Percentiles rank a stretch among this genome's conserved stretches.
Conservation (phyloP, 1,139 yeast genomes). For the Taiozyma onychis region DNA sequence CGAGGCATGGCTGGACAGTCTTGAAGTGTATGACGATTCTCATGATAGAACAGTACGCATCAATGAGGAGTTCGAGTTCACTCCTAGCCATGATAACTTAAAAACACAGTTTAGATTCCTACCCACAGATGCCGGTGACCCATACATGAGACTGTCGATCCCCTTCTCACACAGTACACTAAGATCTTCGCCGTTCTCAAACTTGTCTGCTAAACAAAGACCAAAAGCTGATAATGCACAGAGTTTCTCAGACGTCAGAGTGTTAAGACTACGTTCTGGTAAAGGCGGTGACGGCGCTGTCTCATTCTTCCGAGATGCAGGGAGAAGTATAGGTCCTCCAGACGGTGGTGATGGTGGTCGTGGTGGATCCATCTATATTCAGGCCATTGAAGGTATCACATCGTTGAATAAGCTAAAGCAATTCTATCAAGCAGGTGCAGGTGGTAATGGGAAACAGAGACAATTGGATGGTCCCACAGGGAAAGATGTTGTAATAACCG, state of each 20-base stretch:
- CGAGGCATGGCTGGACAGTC: conserved; percentile 36
- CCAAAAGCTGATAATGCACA: conserved; percentile 31
- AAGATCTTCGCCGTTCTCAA: conserved; percentile 34
- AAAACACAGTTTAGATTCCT: conserved; percentile 8
- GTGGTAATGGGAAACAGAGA: conserved; percentile 62
- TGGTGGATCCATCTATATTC: conserved; percentile 84
- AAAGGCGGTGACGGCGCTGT: conserved; percentile 86
- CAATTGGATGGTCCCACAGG: conserved; percentile 87
- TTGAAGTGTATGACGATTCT: conserved; percentile 12
- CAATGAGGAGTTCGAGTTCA: conserved; percentile 5
- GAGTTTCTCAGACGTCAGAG: conserved; percentile 54
- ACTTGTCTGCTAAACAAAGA: conserved; percentile 29
- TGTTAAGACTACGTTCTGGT: conserved; percentile 69
- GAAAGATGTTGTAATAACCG: conserved; percentile 68
- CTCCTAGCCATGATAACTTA: background rate
- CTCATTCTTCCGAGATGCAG: conserved; percentile 82
- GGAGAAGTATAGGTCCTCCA: conserved; percentile 84
- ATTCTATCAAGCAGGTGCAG: conserved; percentile 66
- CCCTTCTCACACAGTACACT: conserved; percentile 34
- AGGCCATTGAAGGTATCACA: conserved; percentile 66
- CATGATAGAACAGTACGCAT: conserved; percentile 2
- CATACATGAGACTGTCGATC: conserved; percentile 24
- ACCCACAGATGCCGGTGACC: conserved; percentile 12
- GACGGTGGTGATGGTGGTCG: conserved; percentile 98
- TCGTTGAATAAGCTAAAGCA: conserved; percentile 67